phyloP scores from a whole-genome alignment of 73 alveolate genomes.

The Paramecium sexaurelia region DNA sequence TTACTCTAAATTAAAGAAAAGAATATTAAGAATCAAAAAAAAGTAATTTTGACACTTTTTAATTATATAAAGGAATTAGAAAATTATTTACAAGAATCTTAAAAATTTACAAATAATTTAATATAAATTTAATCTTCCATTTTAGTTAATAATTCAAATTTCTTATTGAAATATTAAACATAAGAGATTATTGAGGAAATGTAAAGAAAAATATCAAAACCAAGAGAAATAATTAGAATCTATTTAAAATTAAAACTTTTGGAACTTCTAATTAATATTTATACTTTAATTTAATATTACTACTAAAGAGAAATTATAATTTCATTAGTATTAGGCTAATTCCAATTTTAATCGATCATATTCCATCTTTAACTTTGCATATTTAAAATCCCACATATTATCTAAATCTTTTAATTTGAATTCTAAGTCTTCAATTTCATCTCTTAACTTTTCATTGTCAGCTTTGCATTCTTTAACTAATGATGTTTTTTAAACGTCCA shows the following conservation, averaged over 20 bases:
- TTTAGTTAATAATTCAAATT: background rate
- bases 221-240: no score
- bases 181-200: background rate
- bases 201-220: background rate
- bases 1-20: no score
- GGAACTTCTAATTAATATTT: no score
- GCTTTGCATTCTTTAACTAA: background rate
- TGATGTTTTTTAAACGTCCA: slow-evolving; percentile 27
- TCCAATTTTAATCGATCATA: background rate
- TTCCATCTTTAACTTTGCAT: slow-evolving; percentile 40
- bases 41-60: no score
- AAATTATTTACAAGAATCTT: slow-evolving; percentile 30
- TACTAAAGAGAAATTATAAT: background rate
- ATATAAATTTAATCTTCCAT: background rate
- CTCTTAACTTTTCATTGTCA: slow-evolving; percentile 40
- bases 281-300: background rate
- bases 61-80: no score
- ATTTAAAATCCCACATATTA: slow-evolving; percentile 49
- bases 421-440: slow-evolving; percentile 44
- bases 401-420: slow-evolving; percentile 38
- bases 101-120: background rate
- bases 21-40: no score
- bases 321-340: background rate
- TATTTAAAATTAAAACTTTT: no score
- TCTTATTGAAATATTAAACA: background rate